Percentiles rank a stretch among this genome's conserved stretches.
These are phyloP conservation scores for Colletotrichum cereale DNA, from an alignment of 2,329 filamentous ascomycete species.

Conservation along the genomic window DNA sequence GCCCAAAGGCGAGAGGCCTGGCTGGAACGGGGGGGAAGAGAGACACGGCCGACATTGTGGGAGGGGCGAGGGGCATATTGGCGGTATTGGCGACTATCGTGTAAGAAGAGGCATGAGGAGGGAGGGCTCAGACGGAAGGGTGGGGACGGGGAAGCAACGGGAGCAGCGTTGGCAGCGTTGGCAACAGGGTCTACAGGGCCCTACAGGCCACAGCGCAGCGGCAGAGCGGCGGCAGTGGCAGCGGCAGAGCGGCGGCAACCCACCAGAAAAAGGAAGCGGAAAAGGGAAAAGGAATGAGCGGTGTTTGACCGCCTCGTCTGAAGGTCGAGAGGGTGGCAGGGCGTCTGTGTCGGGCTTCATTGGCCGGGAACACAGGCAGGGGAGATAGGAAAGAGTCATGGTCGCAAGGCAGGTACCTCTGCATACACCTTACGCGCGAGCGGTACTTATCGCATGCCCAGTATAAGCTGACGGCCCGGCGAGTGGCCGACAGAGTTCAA, in stretches of 20 bases:
- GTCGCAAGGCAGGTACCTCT: slow-evolving; percentile 1
- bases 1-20: background rate
- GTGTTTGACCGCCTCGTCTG: slow-evolving; percentile 40
- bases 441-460: background rate
- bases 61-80: background rate
- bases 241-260: background rate
- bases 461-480: background rate
- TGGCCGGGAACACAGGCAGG: slow-evolving; percentile 17
- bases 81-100: background rate
- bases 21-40: background rate
- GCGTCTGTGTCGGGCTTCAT: slow-evolving; percentile 35
- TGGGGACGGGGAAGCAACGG: slow-evolving; percentile 34
- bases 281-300: slow-evolving; percentile 38
- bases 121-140: background rate
- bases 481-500: background rate
- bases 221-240: slow-evolving; percentile 11
- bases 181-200: background rate
- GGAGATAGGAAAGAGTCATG: slow-evolving; percentile 4
- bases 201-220: background rate
- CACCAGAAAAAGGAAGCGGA: slow-evolving; percentile 20
- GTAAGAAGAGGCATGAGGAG: background rate
- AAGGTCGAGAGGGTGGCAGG: slow-evolving; percentile 9
- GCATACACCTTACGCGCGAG: background rate
- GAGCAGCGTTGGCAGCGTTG: slow-evolving; percentile 3
- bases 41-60: background rate